Percentiles rank a stretch among this genome's conserved stretches.
Evolutionary conservation across 805 yeast genomes (phyloP).

Genomic region (Zygosaccharomyces bisporus): DNA sequence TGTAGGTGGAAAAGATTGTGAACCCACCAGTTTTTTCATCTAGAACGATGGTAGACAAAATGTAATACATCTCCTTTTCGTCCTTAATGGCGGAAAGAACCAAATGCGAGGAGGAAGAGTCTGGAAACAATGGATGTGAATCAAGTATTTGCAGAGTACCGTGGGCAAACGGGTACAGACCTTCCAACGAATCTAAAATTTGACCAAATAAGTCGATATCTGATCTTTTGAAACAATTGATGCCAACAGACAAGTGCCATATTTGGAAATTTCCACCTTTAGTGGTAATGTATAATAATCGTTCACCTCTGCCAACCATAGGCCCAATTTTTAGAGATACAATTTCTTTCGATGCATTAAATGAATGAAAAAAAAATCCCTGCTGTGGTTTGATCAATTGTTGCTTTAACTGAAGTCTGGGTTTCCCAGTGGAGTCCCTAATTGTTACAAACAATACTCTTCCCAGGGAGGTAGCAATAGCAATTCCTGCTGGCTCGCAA

Average conservation of each 20-base stretch:
- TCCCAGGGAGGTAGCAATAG: constrained; percentile 66
- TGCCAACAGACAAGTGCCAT: constrained; percentile 47
- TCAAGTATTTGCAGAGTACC: constrained; percentile 57
- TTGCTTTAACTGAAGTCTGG: constrained; percentile 34
- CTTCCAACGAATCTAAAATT: constrained; percentile 41
- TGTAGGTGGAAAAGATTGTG: constrained; percentile 59
- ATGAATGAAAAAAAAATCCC: constrained; percentile 35
- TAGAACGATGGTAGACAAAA: constrained; percentile 51
- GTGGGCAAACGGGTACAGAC: constrained; percentile 50
- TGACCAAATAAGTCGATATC: constrained; percentile 38
- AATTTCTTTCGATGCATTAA: constrained; percentile 41
- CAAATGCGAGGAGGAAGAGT: constrained; percentile 42
- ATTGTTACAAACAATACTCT: constrained; percentile 59
- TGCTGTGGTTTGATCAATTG: constrained; percentile 33
- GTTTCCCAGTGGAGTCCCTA: constrained; percentile 66
- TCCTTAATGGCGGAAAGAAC: constrained; percentile 46
- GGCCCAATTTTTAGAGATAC: constrained; percentile 56
- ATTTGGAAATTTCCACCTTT: constrained; percentile 44
- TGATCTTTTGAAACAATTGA: constrained; percentile 37
- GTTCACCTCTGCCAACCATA: constrained; percentile 48
- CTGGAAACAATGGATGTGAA: constrained; percentile 47
- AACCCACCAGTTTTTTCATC: constrained; percentile 48
- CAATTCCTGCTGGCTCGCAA: constrained; percentile 71
- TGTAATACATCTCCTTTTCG: constrained; percentile 38
- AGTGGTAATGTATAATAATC: constrained; percentile 42